A percentile compares a stretch with the other conserved stretches of the same genome.
phyloP scores from a whole-genome alignment of 176 grass and related monocot species.

The Aegilops tauschii region DNA sequence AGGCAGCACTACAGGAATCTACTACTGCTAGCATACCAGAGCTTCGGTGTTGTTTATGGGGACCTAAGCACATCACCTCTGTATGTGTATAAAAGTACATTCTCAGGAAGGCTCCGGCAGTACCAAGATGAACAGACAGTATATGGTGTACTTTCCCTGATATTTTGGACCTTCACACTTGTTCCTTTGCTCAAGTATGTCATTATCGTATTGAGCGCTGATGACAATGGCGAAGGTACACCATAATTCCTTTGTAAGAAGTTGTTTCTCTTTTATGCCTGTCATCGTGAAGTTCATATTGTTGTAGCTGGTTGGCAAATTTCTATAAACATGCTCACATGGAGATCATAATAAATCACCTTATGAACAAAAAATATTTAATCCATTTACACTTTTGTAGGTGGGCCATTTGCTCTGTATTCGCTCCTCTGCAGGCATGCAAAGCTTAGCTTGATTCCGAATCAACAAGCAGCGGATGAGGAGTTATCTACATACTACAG shows the following conservation, averaged over 20 bases:
- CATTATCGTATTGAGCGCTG: constrained; percentile 66
- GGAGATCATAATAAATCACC: constrained; percentile 14
- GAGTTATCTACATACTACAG: constrained; percentile 88
- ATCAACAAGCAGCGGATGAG: constrained; percentile 97
- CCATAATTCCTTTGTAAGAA: neutral
- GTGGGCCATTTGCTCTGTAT: constrained; percentile 95
- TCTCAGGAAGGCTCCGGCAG: constrained; percentile 48
- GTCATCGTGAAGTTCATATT: neutral
- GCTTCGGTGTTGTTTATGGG: constrained; percentile 91
- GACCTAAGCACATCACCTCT: constrained; percentile 92
- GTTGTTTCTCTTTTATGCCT: neutral
- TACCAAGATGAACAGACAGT: constrained; percentile 77
- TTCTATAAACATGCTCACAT: neutral
- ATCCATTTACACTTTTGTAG: constrained; percentile 42
- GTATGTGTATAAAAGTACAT: constrained; percentile 83
- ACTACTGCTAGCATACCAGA: constrained; percentile 90
- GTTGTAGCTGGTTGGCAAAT: neutral
- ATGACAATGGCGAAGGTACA: constrained; percentile 91
- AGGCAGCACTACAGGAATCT: constrained; percentile 63
- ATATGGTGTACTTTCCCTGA: constrained; percentile 78
- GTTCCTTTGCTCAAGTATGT: constrained; percentile 95
- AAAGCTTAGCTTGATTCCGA: constrained; percentile 88
- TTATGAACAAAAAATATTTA: neutral
- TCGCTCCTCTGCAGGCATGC: constrained; percentile 96
- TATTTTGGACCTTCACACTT: constrained; percentile 98